Base-by-base conservation (phyloP, 345 rosid species). In the rapeseed (Brassica napus) region DNA sequence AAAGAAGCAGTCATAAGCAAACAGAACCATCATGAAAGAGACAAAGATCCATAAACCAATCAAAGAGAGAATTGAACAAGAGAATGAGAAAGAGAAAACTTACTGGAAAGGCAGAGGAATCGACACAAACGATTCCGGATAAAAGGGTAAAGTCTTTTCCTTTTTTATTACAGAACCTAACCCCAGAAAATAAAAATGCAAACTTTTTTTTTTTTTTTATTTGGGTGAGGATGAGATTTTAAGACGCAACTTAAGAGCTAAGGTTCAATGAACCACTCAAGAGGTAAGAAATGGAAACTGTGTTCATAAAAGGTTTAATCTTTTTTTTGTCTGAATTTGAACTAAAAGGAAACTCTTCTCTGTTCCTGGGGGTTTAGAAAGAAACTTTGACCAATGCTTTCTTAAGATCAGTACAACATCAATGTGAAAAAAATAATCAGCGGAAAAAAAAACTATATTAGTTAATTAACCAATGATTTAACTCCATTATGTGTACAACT, bases 201-300 rank as follows among this genome's bases (percentile, higher is more conserved):
- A 58, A 79, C 68, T 72, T 31, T 57, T 23, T 35, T 12, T 39
- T 3, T 68, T 0, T 26, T 28, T 62, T n/a, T 73, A 0, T 79
- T 61, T 77, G 70, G 72, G 74, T 65, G 63, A 72, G 58, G 60
- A 58, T 76, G 63, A 23, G 79, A 76, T 26, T 72, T 28, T 61
- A 67, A 81, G 77, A 64, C 74, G 79, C 85, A 86, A 65, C 92
- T 87, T 85, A 83, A 23, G 76, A 62, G 85, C 82, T 85, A 91
- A 89, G 96, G 70, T 83, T 89, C 86, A 84, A 61, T 65, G 85
- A 80, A 80, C 52, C 49, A 11, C 18, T 58, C 26, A 60, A 71
- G 82, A 39, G 47, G 47, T 39, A 39, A 39, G 47, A 39, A 39
- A 28, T 28, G 39, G 39, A 35, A 35, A 35, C 30, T 65, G 23